Evolutionary conservation across 345 rosid genomes (phyloP).

Genomic region (Jatropha curcas): DNA sequence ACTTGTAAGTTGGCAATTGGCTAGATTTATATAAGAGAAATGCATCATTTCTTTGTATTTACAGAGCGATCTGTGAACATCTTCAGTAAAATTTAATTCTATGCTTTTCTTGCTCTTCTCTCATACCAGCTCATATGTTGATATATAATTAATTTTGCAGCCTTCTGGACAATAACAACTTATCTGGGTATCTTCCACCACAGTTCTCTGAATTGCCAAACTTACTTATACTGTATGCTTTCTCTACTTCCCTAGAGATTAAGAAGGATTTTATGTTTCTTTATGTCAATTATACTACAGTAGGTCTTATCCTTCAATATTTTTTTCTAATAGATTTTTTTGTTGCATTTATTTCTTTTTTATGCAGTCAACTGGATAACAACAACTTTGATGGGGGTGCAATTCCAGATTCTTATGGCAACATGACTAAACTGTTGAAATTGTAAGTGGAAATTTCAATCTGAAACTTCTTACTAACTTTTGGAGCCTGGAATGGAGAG

Average conservation of each 20-base stretch:
- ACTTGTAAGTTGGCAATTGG: slow-evolving; percentile 68
- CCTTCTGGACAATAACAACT: slow-evolving; percentile 88
- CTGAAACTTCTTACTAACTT: slow-evolving; percentile 5
- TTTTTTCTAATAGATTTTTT: not conserved
- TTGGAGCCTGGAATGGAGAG: slow-evolving; percentile 1
- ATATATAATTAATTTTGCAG: slow-evolving; percentile 44
- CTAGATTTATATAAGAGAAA: slow-evolving; percentile 12
- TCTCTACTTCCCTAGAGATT: slow-evolving; percentile 23
- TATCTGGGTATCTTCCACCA: slow-evolving; percentile 81
- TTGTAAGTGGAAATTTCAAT: slow-evolving; percentile 58
- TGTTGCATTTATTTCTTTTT: not conserved
- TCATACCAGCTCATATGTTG: not conserved
- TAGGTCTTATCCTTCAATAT: not conserved
- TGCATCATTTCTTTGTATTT: slow-evolving; percentile 12
- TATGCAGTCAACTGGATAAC: slow-evolving; percentile 82
- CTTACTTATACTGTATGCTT: slow-evolving; percentile 76
- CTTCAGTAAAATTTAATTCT: slow-evolving; percentile 4
- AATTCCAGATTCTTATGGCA: slow-evolving; percentile 71
- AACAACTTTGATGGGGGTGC: slow-evolving; percentile 75
- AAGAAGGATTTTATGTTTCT: not conserved
- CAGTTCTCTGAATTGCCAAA: slow-evolving; percentile 67
- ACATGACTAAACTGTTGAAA: slow-evolving; percentile 77
- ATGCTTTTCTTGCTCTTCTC: slow-evolving; percentile 7
- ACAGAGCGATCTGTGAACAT: not conserved
- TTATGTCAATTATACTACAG: not conserved